Base-by-base conservation (phyloP, 768 basidiomycete species). In the Amanita pallidorosea region DNA sequence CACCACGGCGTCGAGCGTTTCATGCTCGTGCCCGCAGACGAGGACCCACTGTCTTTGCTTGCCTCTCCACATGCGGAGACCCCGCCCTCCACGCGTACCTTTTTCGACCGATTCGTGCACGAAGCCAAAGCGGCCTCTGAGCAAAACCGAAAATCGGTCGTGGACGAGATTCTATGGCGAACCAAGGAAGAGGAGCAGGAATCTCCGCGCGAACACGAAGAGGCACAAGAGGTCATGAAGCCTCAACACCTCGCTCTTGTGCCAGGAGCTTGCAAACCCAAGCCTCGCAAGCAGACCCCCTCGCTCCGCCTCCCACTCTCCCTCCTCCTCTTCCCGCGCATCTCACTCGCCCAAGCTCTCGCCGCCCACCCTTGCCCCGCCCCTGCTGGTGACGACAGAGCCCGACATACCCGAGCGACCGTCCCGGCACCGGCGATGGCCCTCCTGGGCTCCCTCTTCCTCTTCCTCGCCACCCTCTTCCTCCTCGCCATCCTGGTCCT, bases 81-180 rank as follows among this genome's bases (percentile, higher is more conserved):
- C 25, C 25, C 7, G 25, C 1, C 25, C 17, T 45, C 43, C 8
- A 75, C 67, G 29, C 62, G 74, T 25, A 65, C 60, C 31, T 86
- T 85, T 62, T 83, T 85, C 59, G 80, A 79, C 51, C 67, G 69
- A 42, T 83, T 87, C 51, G 73, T 74, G 3, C 68, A 76, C 45
- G 72, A 71, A 31, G 82, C 85, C 9, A 80, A 72, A 58, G 65
- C 65, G 0, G 74, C 80, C 8, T 70, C 75, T 0, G 76, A 78
- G 46, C 69, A 67, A 35, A 79, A 72, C 45, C 69, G 76, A 53
- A 71, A 71, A 49, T 70, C 65, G 20, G 66, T 87, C 5, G 66
- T 88, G 45, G 76, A 27, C 25, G 25, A 27, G 25, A 27, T 27
- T 27, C 1, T 27, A 27, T 27, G 51, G 65, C 65, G 31, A 15